Evolutionary conservation across 768 basidiomycete species (phyloP).

Genomic region (Termitomyces sp.): DNA sequence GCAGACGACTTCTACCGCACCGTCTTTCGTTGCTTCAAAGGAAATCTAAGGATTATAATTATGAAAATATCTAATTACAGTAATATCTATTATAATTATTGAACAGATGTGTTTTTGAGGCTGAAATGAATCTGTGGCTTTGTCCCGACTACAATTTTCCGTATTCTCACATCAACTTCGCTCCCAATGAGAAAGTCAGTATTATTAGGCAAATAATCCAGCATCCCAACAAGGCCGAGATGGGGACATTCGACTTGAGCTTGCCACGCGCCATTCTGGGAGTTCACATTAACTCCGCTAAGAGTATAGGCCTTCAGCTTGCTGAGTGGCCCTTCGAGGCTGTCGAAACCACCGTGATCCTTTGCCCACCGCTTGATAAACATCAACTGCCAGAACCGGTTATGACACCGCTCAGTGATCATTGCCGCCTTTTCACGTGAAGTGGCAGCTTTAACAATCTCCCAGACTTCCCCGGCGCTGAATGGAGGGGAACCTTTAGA

Average conservation of each 20-base stretch:
- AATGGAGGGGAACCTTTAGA: conserved; percentile 38
- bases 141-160: background rate
- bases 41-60: background rate
- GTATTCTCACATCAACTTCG: background rate
- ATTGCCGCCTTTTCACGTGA: conserved; percentile 29
- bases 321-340: background rate
- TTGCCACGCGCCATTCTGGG: background rate
- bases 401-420: conserved; percentile 26
- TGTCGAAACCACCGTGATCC: background rate
- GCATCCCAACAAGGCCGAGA: background rate
- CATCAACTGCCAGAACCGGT: conserved; percentile 28
- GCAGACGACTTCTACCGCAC: background rate
- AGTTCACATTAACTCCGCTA: background rate
- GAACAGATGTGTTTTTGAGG: background rate
- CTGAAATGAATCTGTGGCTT: background rate
- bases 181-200: background rate
- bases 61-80: background rate
- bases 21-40: background rate
- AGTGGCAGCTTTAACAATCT: conserved; percentile 32
- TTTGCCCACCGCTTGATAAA: conserved; percentile 35
- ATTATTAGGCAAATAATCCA: background rate
- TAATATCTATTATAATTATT: background rate
- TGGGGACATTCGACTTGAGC: background rate
- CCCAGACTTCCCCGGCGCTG: conserved; percentile 38
- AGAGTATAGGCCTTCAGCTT: conserved; percentile 10